phyloP scores from a whole-genome alignment of 169 alveolate genomes.

The Perkinsus marinus region DNA sequence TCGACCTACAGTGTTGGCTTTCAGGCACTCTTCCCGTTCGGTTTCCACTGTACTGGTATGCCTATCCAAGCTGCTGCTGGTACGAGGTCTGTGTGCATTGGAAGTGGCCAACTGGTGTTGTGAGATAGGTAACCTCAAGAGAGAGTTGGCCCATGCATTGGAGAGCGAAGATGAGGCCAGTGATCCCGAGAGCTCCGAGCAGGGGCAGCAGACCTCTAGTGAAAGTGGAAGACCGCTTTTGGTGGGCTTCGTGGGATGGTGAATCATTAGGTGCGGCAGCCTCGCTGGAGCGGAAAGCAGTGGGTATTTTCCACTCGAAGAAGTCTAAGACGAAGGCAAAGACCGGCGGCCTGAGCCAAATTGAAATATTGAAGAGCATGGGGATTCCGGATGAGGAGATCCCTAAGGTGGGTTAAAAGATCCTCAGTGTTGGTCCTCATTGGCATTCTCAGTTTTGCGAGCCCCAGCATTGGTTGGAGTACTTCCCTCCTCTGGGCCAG shows the following conservation, averaged over 20 bases:
- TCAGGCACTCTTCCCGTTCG: constrained; percentile 83
- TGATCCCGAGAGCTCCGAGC: background rate
- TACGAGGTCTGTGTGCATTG: constrained; percentile 28
- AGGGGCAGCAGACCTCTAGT: background rate
- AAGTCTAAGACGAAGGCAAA: constrained; percentile 69
- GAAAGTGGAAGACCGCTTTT: background rate
- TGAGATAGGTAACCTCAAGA: constrained; percentile 14
- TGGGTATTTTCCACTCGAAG: constrained; percentile 21
- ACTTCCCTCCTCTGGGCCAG: constrained; percentile 88
- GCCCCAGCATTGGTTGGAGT: constrained; percentile 91
- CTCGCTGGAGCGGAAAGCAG: background rate
- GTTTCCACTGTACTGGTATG: constrained; percentile 98
- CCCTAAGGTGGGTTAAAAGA: constrained; percentile 50
- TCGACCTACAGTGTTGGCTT: background rate
- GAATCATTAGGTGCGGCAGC: background rate
- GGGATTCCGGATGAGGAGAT: constrained; percentile 84
- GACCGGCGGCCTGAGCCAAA: constrained; percentile 63
- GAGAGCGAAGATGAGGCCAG: background rate
- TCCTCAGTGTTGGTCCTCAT: constrained; percentile 9
- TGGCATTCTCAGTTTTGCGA: constrained; percentile 26
- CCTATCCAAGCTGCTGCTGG: constrained; percentile 95
- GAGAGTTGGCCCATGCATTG: constrained; percentile 5
- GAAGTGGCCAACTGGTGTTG: constrained; percentile 12
- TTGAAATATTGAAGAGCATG: constrained; percentile 73
- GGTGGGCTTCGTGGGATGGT: too few relatives aligned